phyloP scores from a whole-genome alignment of 1,284 basidiomycete species.

The Hypsizygus ulmarius region DNA sequence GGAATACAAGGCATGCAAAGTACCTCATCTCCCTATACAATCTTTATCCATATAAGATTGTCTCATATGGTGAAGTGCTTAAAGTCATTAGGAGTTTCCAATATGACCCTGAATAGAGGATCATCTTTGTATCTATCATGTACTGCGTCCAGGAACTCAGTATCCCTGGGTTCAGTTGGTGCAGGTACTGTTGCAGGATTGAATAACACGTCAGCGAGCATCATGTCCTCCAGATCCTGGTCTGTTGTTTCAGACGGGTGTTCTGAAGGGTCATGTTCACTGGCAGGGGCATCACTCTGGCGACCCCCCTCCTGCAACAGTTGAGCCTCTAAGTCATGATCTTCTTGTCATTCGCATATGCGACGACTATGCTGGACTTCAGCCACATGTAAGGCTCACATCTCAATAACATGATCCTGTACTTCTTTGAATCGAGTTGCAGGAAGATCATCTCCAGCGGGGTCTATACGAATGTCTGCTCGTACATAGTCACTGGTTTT shows the following conservation, averaged over 20 bases:
- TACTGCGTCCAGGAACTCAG: slow-evolving; percentile 3
- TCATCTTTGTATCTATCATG: slow-evolving; percentile 14
- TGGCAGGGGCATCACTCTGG: background rate
- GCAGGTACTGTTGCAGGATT: background rate
- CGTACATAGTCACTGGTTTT: slow-evolving; percentile 25
- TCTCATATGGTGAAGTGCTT: slow-evolving; percentile 17
- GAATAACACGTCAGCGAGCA: slow-evolving; percentile 1
- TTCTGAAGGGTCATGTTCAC: slow-evolving; percentile 9
- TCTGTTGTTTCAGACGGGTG: too few relatives aligned
- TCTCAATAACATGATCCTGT: background rate
- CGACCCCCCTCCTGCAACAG: too few relatives aligned
- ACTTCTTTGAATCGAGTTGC: background rate
- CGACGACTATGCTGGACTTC: background rate
- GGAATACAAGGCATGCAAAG: slow-evolving; percentile 21
- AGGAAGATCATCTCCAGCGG: slow-evolving; percentile 24
- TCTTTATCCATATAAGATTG: slow-evolving; percentile 20
- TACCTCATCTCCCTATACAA: slow-evolving; percentile 10
- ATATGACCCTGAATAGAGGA: slow-evolving; percentile 13
- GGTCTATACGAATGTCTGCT: slow-evolving; percentile 23
- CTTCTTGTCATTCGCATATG: slow-evolving; percentile 3
- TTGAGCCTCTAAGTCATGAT: background rate
- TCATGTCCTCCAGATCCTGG: too few relatives aligned
- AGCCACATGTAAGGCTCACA: background rate
- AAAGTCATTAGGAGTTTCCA: slow-evolving; percentile 15
- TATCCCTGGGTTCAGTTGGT: background rate